Percentiles rank a stretch among this genome's conserved stretches.
These are phyloP conservation scores for Boletus subcaerulescens DNA, from an alignment of 768 basidiomycete species.

Conservation along the genomic window DNA sequence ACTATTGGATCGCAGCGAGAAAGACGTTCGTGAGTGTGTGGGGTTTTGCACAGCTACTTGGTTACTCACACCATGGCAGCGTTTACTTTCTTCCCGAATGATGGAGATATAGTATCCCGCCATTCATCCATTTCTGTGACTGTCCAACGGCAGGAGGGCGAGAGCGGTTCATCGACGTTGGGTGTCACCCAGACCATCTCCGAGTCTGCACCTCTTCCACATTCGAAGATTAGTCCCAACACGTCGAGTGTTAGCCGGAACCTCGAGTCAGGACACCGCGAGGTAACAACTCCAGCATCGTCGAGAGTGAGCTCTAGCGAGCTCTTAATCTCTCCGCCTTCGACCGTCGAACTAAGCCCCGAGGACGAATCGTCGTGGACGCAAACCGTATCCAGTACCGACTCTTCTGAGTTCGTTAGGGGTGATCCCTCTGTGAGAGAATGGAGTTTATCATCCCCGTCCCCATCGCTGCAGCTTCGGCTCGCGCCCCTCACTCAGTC, in stretches of 20 bases:
- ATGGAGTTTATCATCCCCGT: conserved; percentile 31
- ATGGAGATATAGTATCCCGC: not conserved
- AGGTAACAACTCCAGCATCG: conserved; percentile 5
- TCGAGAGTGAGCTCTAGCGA: conserved; percentile 23
- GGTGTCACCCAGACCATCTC: conserved; percentile 12
- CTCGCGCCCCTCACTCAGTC: conserved; percentile 65
- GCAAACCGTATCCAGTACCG: conserved; percentile 40
- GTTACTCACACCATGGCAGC: not conserved
- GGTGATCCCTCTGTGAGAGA: conserved; percentile 27
- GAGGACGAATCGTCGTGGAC: conserved; percentile 27
- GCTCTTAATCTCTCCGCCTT: conserved; percentile 23
- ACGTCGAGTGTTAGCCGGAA: conserved; percentile 20
- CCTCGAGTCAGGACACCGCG: conserved; percentile 20
- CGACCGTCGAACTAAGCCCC: conserved; percentile 32
- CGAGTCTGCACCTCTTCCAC: conserved; percentile 39
- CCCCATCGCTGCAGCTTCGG: conserved; percentile 55
- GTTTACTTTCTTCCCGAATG: too few relatives aligned
- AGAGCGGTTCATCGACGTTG: too few relatives aligned
- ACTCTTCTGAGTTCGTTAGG: conserved; percentile 36
- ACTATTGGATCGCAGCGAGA: not conserved
- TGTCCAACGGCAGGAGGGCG: not conserved
- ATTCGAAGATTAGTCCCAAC: conserved; percentile 32
- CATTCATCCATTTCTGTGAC: not conserved
- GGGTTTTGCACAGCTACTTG: not conserved
- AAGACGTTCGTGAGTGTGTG: not conserved